Evolutionary conservation across 805 yeast species (phyloP).

Genomic region (Cyberlindnera lachancei): DNA sequence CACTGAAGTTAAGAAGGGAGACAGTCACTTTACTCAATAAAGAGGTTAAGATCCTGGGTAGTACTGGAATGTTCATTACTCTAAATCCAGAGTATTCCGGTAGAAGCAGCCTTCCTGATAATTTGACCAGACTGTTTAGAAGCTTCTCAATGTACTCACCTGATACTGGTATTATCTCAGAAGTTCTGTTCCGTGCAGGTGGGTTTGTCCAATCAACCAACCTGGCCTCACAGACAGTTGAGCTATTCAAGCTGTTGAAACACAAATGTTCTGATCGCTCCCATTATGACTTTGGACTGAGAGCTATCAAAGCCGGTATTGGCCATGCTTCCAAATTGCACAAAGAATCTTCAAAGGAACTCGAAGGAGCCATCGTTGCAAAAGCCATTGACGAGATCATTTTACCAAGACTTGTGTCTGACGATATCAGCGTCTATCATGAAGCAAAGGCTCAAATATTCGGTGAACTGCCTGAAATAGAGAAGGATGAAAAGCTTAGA

Average conservation of each 20-base stretch:
- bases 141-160: conserved; percentile 69
- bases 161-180: conserved; percentile 59
- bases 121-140: conserved; percentile 70
- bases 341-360: not conserved
- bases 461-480: conserved; percentile 40
- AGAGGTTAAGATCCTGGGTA: conserved; percentile 30
- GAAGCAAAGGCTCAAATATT: conserved; percentile 1
- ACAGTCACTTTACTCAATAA: conserved; percentile 37
- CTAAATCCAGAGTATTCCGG: conserved; percentile 90
- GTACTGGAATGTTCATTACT: conserved; percentile 76
- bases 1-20: conserved; percentile 25
- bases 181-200: conserved; percentile 63
- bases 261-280: conserved; percentile 40
- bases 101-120: conserved; percentile 76
- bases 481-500: conserved; percentile 21
- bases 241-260: conserved; percentile 43
- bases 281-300: conserved; percentile 88
- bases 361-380: conserved; percentile 27
- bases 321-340: conserved; percentile 46
- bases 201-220: conserved; percentile 48
- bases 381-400: conserved; percentile 54
- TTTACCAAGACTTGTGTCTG: conserved; percentile 54
- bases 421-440: conserved; percentile 37
- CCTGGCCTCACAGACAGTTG: conserved; percentile 43
- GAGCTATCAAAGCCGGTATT: conserved; percentile 69